Conservation (phyloP, 495 filamentous ascomycete genomes). For the Penicillium samsonianum region DNA sequence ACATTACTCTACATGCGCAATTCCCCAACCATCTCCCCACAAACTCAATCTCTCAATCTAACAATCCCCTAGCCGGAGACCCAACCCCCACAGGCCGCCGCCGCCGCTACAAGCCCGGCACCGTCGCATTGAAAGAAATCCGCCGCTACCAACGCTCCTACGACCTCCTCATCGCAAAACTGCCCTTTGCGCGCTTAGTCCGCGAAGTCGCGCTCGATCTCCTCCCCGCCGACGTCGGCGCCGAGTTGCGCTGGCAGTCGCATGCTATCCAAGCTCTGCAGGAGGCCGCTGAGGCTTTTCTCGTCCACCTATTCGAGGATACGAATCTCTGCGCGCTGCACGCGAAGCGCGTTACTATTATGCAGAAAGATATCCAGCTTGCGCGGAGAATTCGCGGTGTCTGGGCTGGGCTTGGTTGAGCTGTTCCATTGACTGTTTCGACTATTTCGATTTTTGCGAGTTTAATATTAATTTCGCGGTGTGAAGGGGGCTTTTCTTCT, state of each 20-base stretch:
- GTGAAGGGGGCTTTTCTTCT: neutral
- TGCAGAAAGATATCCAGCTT: slow-evolving; percentile 95
- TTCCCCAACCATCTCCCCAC: neutral
- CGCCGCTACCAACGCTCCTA: slow-evolving; percentile 78
- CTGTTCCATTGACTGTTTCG: slow-evolving; percentile 9
- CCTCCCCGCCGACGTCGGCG: slow-evolving; percentile 47
- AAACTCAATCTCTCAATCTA: neutral
- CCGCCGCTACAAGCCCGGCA: slow-evolving; percentile 81
- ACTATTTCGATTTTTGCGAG: slow-evolving; percentile 4
- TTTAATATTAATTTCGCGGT: slow-evolving; percentile 13
- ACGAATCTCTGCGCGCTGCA: slow-evolving; percentile 94
- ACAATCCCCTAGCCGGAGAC: slow-evolving; percentile 61
- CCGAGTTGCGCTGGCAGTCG: slow-evolving; percentile 85
- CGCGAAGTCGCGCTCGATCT: slow-evolving; percentile 76
- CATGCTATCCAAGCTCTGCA: slow-evolving; percentile 88
- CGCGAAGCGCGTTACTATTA: slow-evolving; percentile 94
- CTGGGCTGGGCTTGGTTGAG: slow-evolving; percentile 63
- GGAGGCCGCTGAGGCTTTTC: slow-evolving; percentile 88
- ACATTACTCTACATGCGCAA: neutral
- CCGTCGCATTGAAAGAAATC: slow-evolving; percentile 83
- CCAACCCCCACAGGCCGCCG: slow-evolving; percentile 62
- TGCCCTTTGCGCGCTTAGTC: slow-evolving; percentile 86
- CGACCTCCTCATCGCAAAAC: slow-evolving; percentile 76
- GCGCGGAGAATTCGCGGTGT: slow-evolving; percentile 78
- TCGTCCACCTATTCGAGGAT: slow-evolving; percentile 94